These are phyloP conservation scores for Globisporangium middletonii DNA, from an alignment of 352 stramenopile genomes.

Conservation along the genomic window DNA sequence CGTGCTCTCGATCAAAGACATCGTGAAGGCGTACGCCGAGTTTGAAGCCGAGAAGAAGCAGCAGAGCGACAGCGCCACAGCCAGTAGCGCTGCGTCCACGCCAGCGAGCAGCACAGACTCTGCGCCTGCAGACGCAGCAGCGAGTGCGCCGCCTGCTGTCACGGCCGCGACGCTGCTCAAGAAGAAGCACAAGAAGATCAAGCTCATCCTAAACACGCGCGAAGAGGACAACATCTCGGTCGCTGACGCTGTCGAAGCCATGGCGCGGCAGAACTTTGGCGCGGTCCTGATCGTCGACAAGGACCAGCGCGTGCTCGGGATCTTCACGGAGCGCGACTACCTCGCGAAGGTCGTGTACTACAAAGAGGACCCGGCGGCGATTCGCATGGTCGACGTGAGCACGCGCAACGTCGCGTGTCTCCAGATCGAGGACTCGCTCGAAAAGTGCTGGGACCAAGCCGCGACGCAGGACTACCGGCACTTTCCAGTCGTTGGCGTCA, in stretches of 20 bases:
- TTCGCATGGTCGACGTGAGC: slow-evolving; percentile 56
- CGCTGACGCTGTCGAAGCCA: slow-evolving; percentile 66
- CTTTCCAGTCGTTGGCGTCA: slow-evolving; percentile 72
- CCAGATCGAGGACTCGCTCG: slow-evolving; percentile 72
- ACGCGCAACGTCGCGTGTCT: slow-evolving; percentile 48
- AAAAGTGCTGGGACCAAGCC: slow-evolving; percentile 74
- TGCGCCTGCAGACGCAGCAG: slow-evolving; percentile 8
- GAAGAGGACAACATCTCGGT: slow-evolving; percentile 73
- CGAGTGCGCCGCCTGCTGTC: slow-evolving; percentile 10
- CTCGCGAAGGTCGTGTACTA: slow-evolving; percentile 71
- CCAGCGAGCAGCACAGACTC: not conserved
- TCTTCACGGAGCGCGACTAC: slow-evolving; percentile 86
- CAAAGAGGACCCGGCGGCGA: slow-evolving; percentile 51
- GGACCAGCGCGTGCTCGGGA: slow-evolving; percentile 72
- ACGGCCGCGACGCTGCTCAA: slow-evolving; percentile 68
- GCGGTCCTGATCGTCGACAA: slow-evolving; percentile 80
- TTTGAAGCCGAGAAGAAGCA: slow-evolving; percentile 59
- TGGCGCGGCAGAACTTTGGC: slow-evolving; percentile 78
- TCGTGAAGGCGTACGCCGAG: slow-evolving; percentile 66
- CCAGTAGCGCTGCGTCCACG: not conserved
- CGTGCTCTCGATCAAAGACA: slow-evolving; percentile 83
- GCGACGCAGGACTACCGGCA: slow-evolving; percentile 69
- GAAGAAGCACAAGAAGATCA: slow-evolving; percentile 81
- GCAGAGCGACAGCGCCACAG: not conserved
- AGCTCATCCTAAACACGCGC: slow-evolving; percentile 78